Conservation (phyloP, 306 rosid genomes). For the Fagus sylvatica region DNA sequence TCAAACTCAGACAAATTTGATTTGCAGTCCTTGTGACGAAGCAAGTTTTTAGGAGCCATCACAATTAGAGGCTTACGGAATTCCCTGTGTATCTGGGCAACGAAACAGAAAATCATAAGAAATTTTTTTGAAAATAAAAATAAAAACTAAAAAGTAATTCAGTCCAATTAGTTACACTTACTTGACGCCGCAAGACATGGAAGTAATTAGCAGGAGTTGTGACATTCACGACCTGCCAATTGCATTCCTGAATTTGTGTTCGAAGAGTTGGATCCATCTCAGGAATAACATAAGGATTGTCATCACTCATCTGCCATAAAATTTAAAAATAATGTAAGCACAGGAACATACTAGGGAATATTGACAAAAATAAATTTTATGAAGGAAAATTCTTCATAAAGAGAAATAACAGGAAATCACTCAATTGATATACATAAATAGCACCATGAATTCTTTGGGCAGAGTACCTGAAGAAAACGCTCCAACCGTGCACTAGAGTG, state of each 20-base stretch:
- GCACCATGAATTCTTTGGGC: neutral
- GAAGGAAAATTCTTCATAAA: neutral
- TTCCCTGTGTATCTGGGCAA: conserved; percentile 73
- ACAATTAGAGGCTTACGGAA: conserved; percentile 94
- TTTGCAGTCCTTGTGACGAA: conserved; percentile 87
- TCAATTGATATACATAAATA: neutral
- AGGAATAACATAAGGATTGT: conserved; percentile 86
- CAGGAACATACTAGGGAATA: conserved; percentile 1
- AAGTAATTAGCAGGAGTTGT: conserved; percentile 97
- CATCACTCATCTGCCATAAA: conserved; percentile 91
- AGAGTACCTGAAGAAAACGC: conserved; percentile 85
- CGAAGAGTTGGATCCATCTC: conserved; percentile 97
- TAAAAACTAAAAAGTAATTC: neutral
- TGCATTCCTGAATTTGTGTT: conserved; percentile 97
- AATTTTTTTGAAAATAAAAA: conserved; percentile 6
- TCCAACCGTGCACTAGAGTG: conserved; percentile 93
- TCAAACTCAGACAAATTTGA: conserved; percentile 94
- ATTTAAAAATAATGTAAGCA: conserved; percentile 25
- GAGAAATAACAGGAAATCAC: neutral
- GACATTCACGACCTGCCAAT: conserved; percentile 94
- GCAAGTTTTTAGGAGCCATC: conserved; percentile 95
- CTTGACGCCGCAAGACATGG: conserved; percentile 97
- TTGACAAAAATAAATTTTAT: neutral
- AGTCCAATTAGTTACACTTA: conserved; percentile 35
- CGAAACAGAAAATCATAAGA: conserved; percentile 22